Conservation (phyloP, 1,284 basidiomycete species). For the Trametes versicolor region DNA sequence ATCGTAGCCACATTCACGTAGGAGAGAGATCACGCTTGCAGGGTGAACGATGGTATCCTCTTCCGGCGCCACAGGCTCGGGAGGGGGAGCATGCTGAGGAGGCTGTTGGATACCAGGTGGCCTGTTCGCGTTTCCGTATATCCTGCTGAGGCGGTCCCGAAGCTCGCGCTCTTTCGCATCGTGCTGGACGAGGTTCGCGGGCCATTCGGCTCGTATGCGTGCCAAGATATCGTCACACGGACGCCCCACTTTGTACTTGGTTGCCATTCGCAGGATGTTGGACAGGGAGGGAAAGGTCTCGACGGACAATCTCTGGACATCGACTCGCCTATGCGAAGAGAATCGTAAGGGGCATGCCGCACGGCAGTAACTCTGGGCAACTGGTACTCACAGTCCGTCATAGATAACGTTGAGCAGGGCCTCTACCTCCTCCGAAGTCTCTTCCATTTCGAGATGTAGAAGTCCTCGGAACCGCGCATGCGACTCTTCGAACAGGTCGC, state of each 20-base stretch:
- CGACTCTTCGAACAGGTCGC: slow-evolving; percentile 38
- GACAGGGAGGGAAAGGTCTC: slow-evolving; percentile 39
- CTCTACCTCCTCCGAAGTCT: slow-evolving; percentile 41
- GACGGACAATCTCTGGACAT: slow-evolving; percentile 36
- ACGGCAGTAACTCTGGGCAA: slow-evolving; percentile 19
- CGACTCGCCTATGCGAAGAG: slow-evolving; percentile 35
- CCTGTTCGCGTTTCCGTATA: slow-evolving; percentile 11
- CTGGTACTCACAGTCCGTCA: slow-evolving; percentile 42
- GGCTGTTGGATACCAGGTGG: slow-evolving; percentile 2
- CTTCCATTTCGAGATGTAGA: slow-evolving; percentile 40
- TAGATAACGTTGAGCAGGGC: slow-evolving; percentile 42
- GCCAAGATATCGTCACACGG: slow-evolving; percentile 40
- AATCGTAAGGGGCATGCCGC: slow-evolving; percentile 22
- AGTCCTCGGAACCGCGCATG: slow-evolving; percentile 38
- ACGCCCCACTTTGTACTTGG: slow-evolving; percentile 42
- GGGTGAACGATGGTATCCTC: slow-evolving; percentile 42
- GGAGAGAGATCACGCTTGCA: slow-evolving; percentile 41
- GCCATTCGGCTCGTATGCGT: slow-evolving; percentile 45
- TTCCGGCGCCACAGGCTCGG: background rate
- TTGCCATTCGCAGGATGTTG: slow-evolving; percentile 39
- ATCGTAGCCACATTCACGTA: slow-evolving; percentile 38
- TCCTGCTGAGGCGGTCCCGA: slow-evolving; percentile 30
- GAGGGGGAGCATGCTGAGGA: background rate
- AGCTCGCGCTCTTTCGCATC: slow-evolving; percentile 38
- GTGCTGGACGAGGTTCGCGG: slow-evolving; percentile 41